Evolutionary conservation across 805 yeast genomes (phyloP), one percentile per base, ranked within the genome.

Genomic region (Schizosaccharomyces osmophilus): DNA sequence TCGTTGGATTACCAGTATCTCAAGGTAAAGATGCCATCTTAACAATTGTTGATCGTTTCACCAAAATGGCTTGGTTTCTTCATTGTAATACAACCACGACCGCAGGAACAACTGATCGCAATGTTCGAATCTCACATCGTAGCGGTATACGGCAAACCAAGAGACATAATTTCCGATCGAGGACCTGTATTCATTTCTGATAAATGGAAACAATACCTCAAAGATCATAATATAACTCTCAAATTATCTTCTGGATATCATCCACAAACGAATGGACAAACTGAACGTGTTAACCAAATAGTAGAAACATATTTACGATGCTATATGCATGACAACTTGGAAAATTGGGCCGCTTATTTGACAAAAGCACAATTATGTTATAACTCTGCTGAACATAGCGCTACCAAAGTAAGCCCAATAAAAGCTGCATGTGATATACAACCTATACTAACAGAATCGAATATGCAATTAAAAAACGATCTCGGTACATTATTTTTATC

Each of bases 21-120:
- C 22, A 55, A 6, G 64, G 64, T 9, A 54, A 26, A 36, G 61
- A 66, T 43, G 17, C 59, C 6, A 62, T 66, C n/a, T n/a, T 65
- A 4, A 68, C 64, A 3, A 63, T 67, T 9, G 66, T 66, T 1
- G 66, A 66, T 60, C 48, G 66, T 22, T 59, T 67, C 17, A 59
- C 69, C 8, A 66, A 67, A 58, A 42, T 59, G 24, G 64, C 64
- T 15, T 67, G 62, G 41, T 67, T 67, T 41, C 63, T 66, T 5
- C 63, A 64, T 17, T 55, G 59, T 24, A 26, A 32, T 1, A 32
- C 11, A 32, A 29, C n/a, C n/a, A n/a, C n/a, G n/a, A n/a, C 59
- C 22, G 36, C 59, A 22, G 39, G n/a, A 29, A 2, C 13, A 55
- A 17, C 15, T 55, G 17, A 32, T 6, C 5, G 11, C 1, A 55